A percentile compares a stretch with the other conserved stretches of the same genome.
Conservation (phyloP, 2,329 filamentous ascomycete species). For the Emericellopsis atlantica region DNA sequence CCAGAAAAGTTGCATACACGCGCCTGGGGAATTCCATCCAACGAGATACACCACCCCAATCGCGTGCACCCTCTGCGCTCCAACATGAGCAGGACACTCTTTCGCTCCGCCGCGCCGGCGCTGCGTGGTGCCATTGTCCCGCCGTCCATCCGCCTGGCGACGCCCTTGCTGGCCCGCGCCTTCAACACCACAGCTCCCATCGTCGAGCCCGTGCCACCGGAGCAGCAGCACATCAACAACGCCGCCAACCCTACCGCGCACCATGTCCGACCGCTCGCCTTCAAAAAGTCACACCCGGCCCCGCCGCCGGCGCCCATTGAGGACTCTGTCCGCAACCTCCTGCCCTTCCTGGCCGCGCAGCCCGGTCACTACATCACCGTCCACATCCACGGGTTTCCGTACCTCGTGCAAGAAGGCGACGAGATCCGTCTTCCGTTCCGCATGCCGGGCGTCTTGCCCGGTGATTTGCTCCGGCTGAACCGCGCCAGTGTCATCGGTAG, state of each 20-base stretch:
- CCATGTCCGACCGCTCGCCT: constrained; percentile 20
- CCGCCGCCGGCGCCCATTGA: constrained; percentile 28
- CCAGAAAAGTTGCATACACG: too few species aligned
- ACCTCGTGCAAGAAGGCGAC: constrained; percentile 69
- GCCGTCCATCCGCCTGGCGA: constrained; percentile 22
- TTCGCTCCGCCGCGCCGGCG: constrained; percentile 52
- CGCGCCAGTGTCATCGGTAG: constrained; percentile 73
- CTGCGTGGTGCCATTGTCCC: constrained; percentile 20
- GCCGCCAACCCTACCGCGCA: constrained; percentile 20
- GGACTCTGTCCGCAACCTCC: constrained; percentile 44
- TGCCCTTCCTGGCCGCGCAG: constrained; percentile 62
- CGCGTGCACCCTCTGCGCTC: too few species aligned
- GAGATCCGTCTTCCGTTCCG: constrained; percentile 65
- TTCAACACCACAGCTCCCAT: constrained; percentile 38
- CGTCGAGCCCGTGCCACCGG: constrained; percentile 23
- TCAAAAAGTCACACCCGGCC: constrained; percentile 25
- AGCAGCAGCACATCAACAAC: constrained; percentile 19
- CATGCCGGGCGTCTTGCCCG: constrained; percentile 64
- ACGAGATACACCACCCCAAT: background rate
- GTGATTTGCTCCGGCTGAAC: constrained; percentile 80
- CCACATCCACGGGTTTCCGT: constrained; percentile 68
- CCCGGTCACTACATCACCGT: constrained; percentile 66
- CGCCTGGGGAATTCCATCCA: background rate
- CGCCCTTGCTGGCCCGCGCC: constrained; percentile 19
- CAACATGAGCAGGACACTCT: constrained; percentile 44